Base-by-base conservation (phyloP, 805 yeast genomes). In the Candida schatavii region DNA sequence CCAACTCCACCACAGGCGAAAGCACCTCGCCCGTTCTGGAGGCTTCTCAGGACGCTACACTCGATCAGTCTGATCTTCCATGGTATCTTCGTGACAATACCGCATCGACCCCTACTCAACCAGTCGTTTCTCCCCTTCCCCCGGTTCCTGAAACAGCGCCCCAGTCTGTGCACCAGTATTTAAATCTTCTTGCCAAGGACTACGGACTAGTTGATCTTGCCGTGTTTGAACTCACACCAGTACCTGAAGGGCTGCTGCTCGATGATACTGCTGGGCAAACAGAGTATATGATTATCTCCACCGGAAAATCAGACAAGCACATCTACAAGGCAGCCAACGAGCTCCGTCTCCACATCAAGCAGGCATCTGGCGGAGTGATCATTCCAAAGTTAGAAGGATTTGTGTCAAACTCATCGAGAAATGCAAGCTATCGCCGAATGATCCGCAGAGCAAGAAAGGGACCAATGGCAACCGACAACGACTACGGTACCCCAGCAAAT, bases 261-360 rank as follows among this genome's bases (percentile, higher is more conserved):
- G 39, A 37, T 15, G 13, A 18, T 54, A 25, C 20, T 10, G 20
- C 38, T 5, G 13, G 22, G 50, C 56, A 55, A n/a, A 49, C 57
- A 17, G 60, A 61, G 28, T 69, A 52, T 47, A 56, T 64, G n/a
- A 64, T 91, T 4, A 64, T 91, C 0, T 77, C 83, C 15, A 78
- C 93, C 0, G 96, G 95, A 3, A 84, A 82, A 57, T 80, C 90
- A 23, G 77, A 80, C 29, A 81, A 77, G 46, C 98, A 90, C 63
- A 64, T 88, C 18, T 80, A 75, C 48, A 83, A 81, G 46, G 88
- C 95, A 2, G 78, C 85, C 2, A 64, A 66, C 13, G 82, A 80
- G 48, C 62, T 89, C 29, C 68, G 77, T 38, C 69, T 70, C 21
- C 70, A 70, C 55, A 56, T 88, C 32, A 90, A 90, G 56, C 75